These are phyloP conservation scores for Vigna nakashimae DNA, from an alignment of 306 rosid genomes.

Conservation along the genomic window DNA sequence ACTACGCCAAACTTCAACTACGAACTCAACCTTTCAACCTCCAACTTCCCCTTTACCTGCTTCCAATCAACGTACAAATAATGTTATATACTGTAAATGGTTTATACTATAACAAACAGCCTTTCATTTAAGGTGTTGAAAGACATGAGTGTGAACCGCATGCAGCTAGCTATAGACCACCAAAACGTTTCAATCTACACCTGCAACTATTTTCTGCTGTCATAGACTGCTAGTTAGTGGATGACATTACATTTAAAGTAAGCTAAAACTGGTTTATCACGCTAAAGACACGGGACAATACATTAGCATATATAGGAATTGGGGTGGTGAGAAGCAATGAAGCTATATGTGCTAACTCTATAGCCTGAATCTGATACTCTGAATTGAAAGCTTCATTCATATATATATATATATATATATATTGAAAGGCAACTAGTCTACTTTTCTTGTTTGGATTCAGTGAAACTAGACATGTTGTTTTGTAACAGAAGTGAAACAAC, in stretches of 20 bases:
- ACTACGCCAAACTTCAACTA: background rate
- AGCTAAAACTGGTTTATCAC: slow-evolving; percentile 27
- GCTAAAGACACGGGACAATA: background rate
- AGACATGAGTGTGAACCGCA: slow-evolving; percentile 3
- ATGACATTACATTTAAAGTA: slow-evolving; percentile 31
- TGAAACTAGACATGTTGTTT: background rate
- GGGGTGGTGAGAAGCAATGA: background rate
- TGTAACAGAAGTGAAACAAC: slow-evolving; percentile 10
- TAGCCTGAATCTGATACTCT: background rate
- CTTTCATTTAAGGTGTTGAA: slow-evolving; percentile 12
- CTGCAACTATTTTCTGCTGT: slow-evolving; percentile 9
- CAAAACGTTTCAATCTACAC: slow-evolving; percentile 23
- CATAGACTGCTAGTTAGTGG: slow-evolving; percentile 2
- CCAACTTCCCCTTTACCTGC: background rate
- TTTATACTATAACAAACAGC: slow-evolving; percentile 14
- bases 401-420: background rate
- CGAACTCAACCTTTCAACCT: background rate
- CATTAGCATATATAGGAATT: background rate
- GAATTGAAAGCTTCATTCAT: slow-evolving; percentile 23
- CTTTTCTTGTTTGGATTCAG: slow-evolving; percentile 17
- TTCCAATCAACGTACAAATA: background rate
- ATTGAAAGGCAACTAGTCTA: background rate
- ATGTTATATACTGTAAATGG: background rate
- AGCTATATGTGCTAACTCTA: background rate
- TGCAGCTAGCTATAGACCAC: slow-evolving; percentile 14